Evolutionary conservation across 2,329 filamentous ascomycete genomes (phyloP).

Genomic region (Trichothecium roseum): DNA sequence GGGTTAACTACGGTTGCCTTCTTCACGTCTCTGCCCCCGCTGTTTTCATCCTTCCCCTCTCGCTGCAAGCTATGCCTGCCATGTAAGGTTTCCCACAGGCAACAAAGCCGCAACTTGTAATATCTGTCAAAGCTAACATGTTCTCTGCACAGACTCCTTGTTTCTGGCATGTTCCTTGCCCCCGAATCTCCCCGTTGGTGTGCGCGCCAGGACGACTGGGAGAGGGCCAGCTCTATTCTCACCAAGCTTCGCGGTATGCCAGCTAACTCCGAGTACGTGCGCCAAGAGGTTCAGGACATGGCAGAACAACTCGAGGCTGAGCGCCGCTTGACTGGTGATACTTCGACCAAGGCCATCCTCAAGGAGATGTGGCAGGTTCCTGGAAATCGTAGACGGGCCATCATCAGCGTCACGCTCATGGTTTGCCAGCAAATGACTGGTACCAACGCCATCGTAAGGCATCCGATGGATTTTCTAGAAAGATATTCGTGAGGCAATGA

Average conservation of each 20-base stretch:
- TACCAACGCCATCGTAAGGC: slow-evolving; percentile 30
- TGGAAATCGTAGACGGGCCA: slow-evolving; percentile 52
- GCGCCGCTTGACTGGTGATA: slow-evolving; percentile 42
- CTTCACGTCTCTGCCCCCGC: slow-evolving; percentile 35
- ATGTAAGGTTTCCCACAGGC: slow-evolving; percentile 24
- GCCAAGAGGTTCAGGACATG: slow-evolving; percentile 51
- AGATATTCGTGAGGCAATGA: neutral
- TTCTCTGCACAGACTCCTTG: slow-evolving; percentile 30
- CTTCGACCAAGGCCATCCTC: slow-evolving; percentile 44
- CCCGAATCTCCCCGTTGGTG: slow-evolving; percentile 56
- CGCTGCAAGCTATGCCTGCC: slow-evolving; percentile 55
- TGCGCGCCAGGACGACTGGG: slow-evolving; percentile 58
- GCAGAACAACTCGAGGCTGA: slow-evolving; percentile 52
- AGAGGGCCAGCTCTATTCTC: slow-evolving; percentile 46
- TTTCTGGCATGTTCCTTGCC: slow-evolving; percentile 50
- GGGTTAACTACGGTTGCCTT: slow-evolving; percentile 43
- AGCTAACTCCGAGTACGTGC: slow-evolving; percentile 40
- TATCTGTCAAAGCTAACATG: too few relatives aligned
- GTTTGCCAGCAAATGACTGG: slow-evolving; percentile 67
- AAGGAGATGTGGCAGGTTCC: slow-evolving; percentile 53
- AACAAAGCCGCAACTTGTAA: too few relatives aligned
- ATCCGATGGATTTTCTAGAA: neutral
- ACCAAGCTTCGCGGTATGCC: slow-evolving; percentile 42
- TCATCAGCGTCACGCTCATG: slow-evolving; percentile 52
- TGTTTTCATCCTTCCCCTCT: slow-evolving; percentile 51